These are phyloP conservation scores for Fusarium sp. DNA, from an alignment of 2,329 filamentous ascomycete species.

Conservation along the genomic window DNA sequence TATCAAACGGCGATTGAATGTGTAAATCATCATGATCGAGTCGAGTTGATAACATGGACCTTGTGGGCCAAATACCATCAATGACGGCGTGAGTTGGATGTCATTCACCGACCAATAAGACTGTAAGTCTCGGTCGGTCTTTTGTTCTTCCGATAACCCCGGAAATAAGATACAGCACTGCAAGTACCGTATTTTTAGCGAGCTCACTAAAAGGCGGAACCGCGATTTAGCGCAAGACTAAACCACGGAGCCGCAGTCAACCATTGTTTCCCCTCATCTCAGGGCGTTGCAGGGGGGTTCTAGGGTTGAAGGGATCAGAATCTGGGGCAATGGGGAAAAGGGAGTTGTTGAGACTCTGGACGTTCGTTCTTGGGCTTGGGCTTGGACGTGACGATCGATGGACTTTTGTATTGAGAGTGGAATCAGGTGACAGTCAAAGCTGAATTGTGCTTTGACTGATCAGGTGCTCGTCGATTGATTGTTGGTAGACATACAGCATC, in stretches of 20 bases:
- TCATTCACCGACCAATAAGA: background rate
- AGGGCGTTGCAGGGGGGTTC: background rate
- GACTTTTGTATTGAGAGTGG: background rate
- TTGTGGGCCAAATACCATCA: conserved; percentile 11
- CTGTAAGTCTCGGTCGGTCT: background rate
- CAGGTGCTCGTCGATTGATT: background rate
- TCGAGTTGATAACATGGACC: background rate
- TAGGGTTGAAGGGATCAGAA: background rate
- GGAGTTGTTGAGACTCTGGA: background rate
- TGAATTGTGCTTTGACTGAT: background rate
- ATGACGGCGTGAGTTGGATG: conserved; percentile 23
- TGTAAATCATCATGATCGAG: conserved; percentile 7
- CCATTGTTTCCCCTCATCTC: conserved; percentile 32
- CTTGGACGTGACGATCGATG: background rate
- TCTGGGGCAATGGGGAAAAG: conserved; percentile 18
- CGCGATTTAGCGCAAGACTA: conserved; percentile 38
- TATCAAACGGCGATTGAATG: conserved; percentile 10
- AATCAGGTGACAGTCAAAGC: background rate
- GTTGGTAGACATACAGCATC: background rate
- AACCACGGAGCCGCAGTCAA: conserved; percentile 40
- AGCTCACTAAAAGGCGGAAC: conserved; percentile 37
- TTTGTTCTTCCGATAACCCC: conserved; percentile 13
- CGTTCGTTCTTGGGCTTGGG: background rate
- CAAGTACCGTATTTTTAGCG: background rate
- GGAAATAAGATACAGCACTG: background rate